These are phyloP conservation scores for Arthrocladium fulminans DNA, from an alignment of 2,329 filamentous ascomycete genomes.

Conservation along the genomic window DNA sequence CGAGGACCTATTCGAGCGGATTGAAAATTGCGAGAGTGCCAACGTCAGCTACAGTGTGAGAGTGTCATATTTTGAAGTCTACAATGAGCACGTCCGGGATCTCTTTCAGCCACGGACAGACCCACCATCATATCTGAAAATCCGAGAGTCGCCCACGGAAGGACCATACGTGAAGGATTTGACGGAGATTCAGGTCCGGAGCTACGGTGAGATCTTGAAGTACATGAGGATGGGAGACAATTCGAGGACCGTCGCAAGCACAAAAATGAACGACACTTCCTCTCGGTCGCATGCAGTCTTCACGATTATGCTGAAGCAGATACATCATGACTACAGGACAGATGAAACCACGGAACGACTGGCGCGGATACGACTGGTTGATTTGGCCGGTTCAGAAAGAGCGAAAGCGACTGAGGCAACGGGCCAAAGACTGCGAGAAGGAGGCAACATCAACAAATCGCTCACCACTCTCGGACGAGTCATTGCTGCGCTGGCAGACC, in stretches of 20 bases:
- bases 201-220: slow-evolving; percentile 74
- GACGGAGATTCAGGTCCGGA: slow-evolving; percentile 84
- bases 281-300: slow-evolving; percentile 96
- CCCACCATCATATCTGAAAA: slow-evolving; percentile 86
- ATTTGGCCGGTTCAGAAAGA: slow-evolving; percentile 87
- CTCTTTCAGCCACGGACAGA: slow-evolving; percentile 73
- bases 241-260: slow-evolving; percentile 81
- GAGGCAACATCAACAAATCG: slow-evolving; percentile 98
- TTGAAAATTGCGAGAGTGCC: slow-evolving; percentile 72
- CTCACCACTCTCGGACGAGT: slow-evolving; percentile 91
- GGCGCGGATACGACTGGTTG: slow-evolving; percentile 87
- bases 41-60: slow-evolving; percentile 96
- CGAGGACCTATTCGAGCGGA: slow-evolving; percentile 89
- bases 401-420: slow-evolving; percentile 95
- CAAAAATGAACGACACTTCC: slow-evolving; percentile 99
- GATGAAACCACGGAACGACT: slow-evolving; percentile 94
- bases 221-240: slow-evolving; percentile 85
- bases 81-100: slow-evolving; percentile 97
- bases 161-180: slow-evolving; percentile 96
- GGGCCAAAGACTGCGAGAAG: slow-evolving; percentile 79
- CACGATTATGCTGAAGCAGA: slow-evolving; percentile 95
- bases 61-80: slow-evolving; percentile 98
- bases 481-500: slow-evolving; percentile 78
- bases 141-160: slow-evolving; percentile 87
- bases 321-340: slow-evolving; percentile 93